These are phyloP conservation scores for Fraxinus excelsior DNA, from an alignment of 257 asterid species.

Conservation along the genomic window DNA sequence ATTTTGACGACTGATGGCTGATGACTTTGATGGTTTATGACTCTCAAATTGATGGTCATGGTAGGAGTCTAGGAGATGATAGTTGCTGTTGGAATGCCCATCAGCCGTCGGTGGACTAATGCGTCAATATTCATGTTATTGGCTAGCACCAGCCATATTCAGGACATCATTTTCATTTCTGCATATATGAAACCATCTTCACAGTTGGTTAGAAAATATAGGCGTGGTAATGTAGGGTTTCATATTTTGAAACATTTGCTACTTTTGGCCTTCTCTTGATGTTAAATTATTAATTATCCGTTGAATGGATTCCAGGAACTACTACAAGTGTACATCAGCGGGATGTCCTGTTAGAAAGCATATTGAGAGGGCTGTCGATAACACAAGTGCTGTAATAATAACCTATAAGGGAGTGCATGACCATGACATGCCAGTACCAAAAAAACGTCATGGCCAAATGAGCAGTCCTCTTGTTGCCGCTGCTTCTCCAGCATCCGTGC, in stretches of 20 bases:
- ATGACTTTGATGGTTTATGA: neutral
- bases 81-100: neutral
- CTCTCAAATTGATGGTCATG: neutral
- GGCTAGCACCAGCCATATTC: neutral
- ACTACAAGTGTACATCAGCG: conserved; percentile 87
- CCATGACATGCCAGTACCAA: conserved; percentile 82
- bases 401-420: conserved; percentile 80
- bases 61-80: neutral
- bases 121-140: neutral
- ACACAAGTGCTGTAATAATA: conserved; percentile 55
- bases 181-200: neutral
- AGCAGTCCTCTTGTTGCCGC: conserved; percentile 41
- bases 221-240: neutral
- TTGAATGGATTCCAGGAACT: conserved; percentile 63
- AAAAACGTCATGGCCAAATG: conserved; percentile 58
- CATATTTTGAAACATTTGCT: neutral
- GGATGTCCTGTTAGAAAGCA: conserved; percentile 92
- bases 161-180: neutral
- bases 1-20: neutral
- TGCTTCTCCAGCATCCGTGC: conserved; percentile 45
- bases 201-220: neutral
- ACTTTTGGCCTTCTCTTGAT: conserved; percentile 1
- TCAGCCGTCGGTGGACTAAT: neutral
- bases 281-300: conserved; percentile 7
- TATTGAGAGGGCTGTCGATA: conserved; percentile 72